A percentile compares a stretch with the other conserved stretches of the same genome.
Conservation (phyloP, 2,329 filamentous ascomycete genomes). For the Chlorencoelia australis region DNA sequence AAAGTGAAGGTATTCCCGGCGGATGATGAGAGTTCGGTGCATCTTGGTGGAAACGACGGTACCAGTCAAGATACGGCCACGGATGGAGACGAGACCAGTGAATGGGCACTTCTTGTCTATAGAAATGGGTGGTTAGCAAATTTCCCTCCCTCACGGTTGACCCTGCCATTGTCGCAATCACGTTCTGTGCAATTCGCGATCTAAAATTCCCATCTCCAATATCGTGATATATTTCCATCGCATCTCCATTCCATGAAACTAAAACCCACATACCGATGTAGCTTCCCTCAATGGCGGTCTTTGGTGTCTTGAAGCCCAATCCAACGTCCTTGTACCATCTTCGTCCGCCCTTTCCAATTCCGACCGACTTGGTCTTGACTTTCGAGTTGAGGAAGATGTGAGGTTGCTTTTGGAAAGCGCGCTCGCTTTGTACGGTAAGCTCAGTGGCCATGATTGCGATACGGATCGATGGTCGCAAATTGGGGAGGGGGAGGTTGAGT, state of each 20-base stretch:
- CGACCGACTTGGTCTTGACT: constrained; percentile 73
- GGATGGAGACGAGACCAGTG: constrained; percentile 97
- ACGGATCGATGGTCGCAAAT: constrained; percentile 24
- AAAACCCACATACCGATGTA: constrained; percentile 81
- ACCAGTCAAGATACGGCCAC: constrained; percentile 98
- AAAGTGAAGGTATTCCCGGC: constrained; percentile 99
- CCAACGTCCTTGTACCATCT: constrained; percentile 99
- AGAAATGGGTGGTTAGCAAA: constrained; percentile 15
- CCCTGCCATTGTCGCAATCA: constrained; percentile 2
- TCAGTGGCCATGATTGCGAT: constrained; percentile 74
- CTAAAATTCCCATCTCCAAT: not conserved
- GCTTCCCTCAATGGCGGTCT: constrained; percentile 94
- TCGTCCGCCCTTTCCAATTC: constrained; percentile 80
- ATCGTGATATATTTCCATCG: not conserved
- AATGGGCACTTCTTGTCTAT: constrained; percentile 99
- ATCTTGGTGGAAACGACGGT: constrained; percentile 99
- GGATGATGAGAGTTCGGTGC: constrained; percentile 99
- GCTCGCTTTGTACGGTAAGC: constrained; percentile 99
- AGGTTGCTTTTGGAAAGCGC: constrained; percentile 99
- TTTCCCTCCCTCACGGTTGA: constrained; percentile 1
- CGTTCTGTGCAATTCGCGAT: not conserved
- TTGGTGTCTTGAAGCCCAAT: constrained; percentile 97
- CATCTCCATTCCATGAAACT: not conserved
- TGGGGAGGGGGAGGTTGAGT: constrained; percentile 14
- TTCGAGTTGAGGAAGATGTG: constrained; percentile 99